phyloP scores from a whole-genome alignment of 768 basidiomycete genomes.

The Mycena epipterygia region DNA sequence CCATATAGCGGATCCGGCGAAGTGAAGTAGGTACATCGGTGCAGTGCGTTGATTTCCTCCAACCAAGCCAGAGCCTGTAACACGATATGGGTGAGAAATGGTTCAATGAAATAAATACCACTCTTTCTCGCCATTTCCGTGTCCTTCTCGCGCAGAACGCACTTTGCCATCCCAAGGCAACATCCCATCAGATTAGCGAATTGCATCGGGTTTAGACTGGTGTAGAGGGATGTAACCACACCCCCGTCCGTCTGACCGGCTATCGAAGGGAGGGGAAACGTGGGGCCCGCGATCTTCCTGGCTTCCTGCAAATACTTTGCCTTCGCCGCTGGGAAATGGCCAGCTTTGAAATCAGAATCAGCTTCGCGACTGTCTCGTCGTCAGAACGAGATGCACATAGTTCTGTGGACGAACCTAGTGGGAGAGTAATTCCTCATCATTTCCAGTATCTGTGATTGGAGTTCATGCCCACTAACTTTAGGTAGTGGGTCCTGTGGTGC shows the following conservation, averaged over 20 bases:
- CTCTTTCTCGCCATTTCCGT: constrained; percentile 15
- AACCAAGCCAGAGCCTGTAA: constrained; percentile 24
- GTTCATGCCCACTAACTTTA: no score
- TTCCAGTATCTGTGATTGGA: neutral
- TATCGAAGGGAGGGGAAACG: neutral
- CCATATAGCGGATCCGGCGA: constrained; percentile 6
- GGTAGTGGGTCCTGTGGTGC: no score
- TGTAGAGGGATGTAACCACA: neutral
- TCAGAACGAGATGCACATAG: neutral
- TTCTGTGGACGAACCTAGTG: no score
- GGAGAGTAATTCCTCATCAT: neutral
- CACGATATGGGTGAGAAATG: neutral
- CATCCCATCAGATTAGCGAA: constrained; percentile 22
- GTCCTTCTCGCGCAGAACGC: neutral
- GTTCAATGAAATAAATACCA: neutral
- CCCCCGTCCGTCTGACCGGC: neutral
- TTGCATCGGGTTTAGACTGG: neutral
- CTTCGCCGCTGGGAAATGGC: neutral
- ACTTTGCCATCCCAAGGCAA: constrained; percentile 23
- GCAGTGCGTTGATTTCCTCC: constrained; percentile 10
- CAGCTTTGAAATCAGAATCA: neutral
- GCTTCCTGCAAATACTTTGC: neutral
- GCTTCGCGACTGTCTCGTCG: neutral
- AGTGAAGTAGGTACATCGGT: neutral
- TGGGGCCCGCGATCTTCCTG: neutral